Evolutionary conservation across 2,329 filamentous ascomycete species (phyloP), one percentile per base, ranked within the genome.

Genomic region (Xylariaceae sp.): DNA sequence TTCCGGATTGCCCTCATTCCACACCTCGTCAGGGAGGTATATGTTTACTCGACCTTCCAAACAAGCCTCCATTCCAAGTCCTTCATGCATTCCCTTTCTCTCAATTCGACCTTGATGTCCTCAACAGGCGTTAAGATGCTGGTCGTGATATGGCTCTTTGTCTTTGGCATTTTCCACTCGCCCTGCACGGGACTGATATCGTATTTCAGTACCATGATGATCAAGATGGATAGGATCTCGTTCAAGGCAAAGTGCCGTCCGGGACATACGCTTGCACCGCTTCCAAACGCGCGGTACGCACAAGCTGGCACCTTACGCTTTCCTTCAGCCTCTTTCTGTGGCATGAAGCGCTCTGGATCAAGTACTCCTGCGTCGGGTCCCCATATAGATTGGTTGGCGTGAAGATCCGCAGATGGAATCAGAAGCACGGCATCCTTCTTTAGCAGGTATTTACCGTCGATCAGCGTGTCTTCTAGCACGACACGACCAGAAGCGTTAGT

Each of bases 401-500:
- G 48, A 3, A 43, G 9, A 3, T 8, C 15, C 4, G 21, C 48
- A 8, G 39, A 43, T 5, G 48, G 48, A 8, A 50, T 50, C 13
- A 21, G 3, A 15, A 50, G 37, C 10, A 50, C 15, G 5, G 39
- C 26, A 12, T 44, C 26, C 39, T 50, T 50, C 39, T 53, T 53
- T 8, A 56, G 49, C 2, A 56, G 39, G 13, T 53, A 53, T 6
- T 13, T 21, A n/a, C 29, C 53, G n/a, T 53, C 37, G 18, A 56
- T 53, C n/a, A 49, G 5, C 3, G 37, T 56, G 30, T 56, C 49
- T 34, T 56, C n/a, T 9, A 56, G 36, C 2, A 56, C 26, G 18
- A 49, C 18, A 2, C 49, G 37, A 18, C 16, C 60, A 78, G 80
- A 8, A 15, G 16, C 39, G 21, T 42, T 42, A 7, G 16, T 18